A percentile compares a stretch with the other conserved stretches of the same genome.
phyloP scores from a whole-genome alignment of 495 filamentous ascomycete genomes.

The Hypoxylon lienhwacheense region DNA sequence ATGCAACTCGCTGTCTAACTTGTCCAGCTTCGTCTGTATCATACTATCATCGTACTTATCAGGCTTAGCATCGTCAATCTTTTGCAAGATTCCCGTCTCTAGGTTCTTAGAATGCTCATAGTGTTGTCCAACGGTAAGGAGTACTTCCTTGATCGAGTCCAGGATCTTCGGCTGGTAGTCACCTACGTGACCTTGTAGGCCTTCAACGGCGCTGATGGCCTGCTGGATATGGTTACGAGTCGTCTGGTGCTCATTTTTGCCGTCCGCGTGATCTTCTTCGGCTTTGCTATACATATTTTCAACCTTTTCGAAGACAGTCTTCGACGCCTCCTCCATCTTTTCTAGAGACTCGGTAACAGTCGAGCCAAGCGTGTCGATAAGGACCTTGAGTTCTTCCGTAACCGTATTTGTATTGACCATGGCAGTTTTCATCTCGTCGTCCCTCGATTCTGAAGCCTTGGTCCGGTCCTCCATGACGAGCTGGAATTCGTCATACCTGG shows the following conservation, averaged over 20 bases:
- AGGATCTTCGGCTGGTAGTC: constrained; percentile 86
- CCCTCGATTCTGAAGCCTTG: constrained; percentile 65
- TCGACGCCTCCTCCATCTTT: constrained; percentile 79
- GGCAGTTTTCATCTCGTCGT: constrained; percentile 66
- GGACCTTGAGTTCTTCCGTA: constrained; percentile 79
- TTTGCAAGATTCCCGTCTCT: constrained; percentile 52
- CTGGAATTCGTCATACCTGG: constrained; percentile 82
- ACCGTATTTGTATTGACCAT: constrained; percentile 72
- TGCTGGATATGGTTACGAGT: constrained; percentile 76
- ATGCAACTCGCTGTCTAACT: constrained; percentile 35
- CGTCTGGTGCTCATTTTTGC: constrained; percentile 72
- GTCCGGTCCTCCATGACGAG: constrained; percentile 67
- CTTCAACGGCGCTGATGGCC: constrained; percentile 68
- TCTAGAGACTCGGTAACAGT: constrained; percentile 81
- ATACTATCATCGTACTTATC: constrained; percentile 48
- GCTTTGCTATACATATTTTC: constrained; percentile 74
- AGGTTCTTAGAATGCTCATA: constrained; percentile 68
- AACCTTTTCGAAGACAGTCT: constrained; percentile 76
- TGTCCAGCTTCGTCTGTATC: constrained; percentile 40
- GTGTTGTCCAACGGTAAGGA: constrained; percentile 77
- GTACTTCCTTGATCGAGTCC: constrained; percentile 77
- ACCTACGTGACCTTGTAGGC: constrained; percentile 70
- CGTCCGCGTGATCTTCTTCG: constrained; percentile 72
- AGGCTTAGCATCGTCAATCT: constrained; percentile 56
- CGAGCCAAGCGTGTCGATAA: constrained; percentile 82